Conservation (phyloP, 495 filamentous ascomycete species). For the Astrothelium macrocarpum region DNA sequence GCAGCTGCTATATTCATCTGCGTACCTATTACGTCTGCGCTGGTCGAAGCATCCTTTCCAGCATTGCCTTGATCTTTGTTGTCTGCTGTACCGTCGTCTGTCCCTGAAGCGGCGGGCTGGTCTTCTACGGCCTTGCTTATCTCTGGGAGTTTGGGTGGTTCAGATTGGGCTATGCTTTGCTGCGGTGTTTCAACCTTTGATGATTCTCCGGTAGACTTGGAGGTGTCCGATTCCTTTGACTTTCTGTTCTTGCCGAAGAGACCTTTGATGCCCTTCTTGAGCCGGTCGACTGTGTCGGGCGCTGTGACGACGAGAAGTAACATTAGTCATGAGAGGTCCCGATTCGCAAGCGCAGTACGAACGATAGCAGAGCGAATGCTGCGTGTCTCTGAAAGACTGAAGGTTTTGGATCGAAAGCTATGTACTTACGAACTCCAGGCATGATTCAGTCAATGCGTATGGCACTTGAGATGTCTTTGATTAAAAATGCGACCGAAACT, state of each 20-base stretch:
- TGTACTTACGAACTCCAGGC: conserved; percentile 9
- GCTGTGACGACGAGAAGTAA: background rate
- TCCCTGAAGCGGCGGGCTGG: background rate
- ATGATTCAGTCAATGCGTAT: background rate
- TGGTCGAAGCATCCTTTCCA: background rate
- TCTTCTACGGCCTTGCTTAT: background rate
- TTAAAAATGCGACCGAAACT: background rate
- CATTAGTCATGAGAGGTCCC: too few relatives aligned
- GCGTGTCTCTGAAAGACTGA: too few relatives aligned
- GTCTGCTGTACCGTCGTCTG: background rate
- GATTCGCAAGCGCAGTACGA: too few relatives aligned
- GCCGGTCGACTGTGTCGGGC: conserved; percentile 15
- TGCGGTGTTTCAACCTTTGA: background rate
- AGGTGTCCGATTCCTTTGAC: conserved; percentile 6
- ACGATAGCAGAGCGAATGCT: too few relatives aligned
- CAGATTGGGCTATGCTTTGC: background rate
- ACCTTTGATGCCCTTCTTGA: conserved; percentile 22
- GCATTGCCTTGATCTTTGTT: background rate
- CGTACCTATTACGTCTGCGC: background rate
- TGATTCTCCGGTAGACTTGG: conserved; percentile 1
- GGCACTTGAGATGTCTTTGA: background rate
- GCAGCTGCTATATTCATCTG: background rate
- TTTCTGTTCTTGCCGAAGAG: conserved; percentile 21
- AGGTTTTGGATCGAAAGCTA: too few relatives aligned
- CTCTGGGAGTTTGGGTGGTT: background rate